Evolutionary conservation across 257 asterid species (phyloP), one percentile per base, ranked within the genome.

Genomic region (Plectranthus barbatus): DNA sequence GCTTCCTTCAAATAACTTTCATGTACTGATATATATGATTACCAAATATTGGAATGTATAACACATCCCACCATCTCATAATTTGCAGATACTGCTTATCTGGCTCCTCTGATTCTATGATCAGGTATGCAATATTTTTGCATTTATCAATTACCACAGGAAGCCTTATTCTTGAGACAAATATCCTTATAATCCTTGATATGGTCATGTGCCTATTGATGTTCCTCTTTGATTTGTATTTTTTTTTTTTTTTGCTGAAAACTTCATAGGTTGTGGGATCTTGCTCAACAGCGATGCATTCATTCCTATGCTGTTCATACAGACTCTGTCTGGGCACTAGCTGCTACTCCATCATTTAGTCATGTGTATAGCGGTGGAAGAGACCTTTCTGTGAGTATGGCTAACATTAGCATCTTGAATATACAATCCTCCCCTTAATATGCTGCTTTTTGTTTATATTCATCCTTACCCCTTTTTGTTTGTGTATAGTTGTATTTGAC

Each of bases 351-450:
- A 59, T 73, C 95, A 46, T 92, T 89, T 73, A 83, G 89, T 79
- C 96, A 92, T 76, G 99, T 89, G 48, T 92, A 92, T 74, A 92
- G 99, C 71, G 97, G 99, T 75, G 99, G 99, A 74, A 85, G 95
- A 72, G 99, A 92, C 80, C 89, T 67, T 69, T 92, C 99, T 29
- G 99, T 92, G 76, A 83, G 97, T 81, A 74, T 58, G 56, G 24
- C 52, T 54, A 54, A 26, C 31, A 1, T 26, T 26, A 71, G n/a
- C 15, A 24, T 61, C 5, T 60, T 5, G 23, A 11, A 24, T 13
- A 39, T 66, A 40, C 37, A 62, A 66, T 26, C 18, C 24, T 13
- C 39, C 40, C 41, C 14, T 1, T 36, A 56, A 3, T 44, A 55
- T 60, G 56, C 26, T 57, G 13, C 56, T 40, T 60, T n/a, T 44